These are phyloP conservation scores for Hyaloperonospora arabidopsidis DNA, from an alignment of 352 stramenopile genomes.

Conservation along the genomic window DNA sequence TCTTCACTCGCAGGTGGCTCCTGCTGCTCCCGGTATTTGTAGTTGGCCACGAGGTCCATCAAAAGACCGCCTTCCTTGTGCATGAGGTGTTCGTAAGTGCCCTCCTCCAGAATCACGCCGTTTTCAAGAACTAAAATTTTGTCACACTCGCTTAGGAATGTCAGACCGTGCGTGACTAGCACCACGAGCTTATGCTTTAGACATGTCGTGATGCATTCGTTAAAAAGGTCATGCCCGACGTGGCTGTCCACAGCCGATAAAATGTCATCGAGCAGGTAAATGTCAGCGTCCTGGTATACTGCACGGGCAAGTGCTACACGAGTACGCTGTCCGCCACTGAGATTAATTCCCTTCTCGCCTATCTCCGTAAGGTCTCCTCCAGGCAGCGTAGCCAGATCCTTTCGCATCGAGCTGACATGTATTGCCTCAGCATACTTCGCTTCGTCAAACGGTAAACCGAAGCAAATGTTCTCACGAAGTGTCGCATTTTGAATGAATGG, in stretches of 20 bases:
- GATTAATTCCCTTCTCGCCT: conserved; percentile 92
- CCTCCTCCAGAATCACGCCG: conserved; percentile 52
- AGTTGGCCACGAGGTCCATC: conserved; percentile 46
- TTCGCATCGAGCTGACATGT: conserved; percentile 42
- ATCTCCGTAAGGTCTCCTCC: conserved; percentile 92
- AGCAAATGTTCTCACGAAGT: conserved; percentile 95
- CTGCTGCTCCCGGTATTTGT: conserved; percentile 48
- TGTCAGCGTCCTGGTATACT: conserved; percentile 71
- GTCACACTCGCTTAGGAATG: conserved; percentile 49
- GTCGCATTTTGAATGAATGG: conserved; percentile 97
- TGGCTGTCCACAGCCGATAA: conserved; percentile 91
- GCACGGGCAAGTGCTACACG: conserved; percentile 71
- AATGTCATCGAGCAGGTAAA: conserved; percentile 93
- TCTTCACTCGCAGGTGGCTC: conserved; percentile 36
- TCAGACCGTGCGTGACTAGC: conserved; percentile 69
- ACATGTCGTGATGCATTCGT: conserved; percentile 42
- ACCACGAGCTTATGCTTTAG: conserved; percentile 78
- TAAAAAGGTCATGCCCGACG: conserved; percentile 91
- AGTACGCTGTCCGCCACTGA: conserved; percentile 91
- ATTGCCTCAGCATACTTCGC: conserved; percentile 51
- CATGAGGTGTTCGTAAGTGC: conserved; percentile 73
- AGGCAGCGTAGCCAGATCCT: conserved; percentile 45
- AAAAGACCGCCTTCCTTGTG: conserved; percentile 53
- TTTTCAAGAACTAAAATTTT: conserved; percentile 54
- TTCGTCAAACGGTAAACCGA: conserved; percentile 75